These are phyloP conservation scores for Hypoxylon fragiforme DNA, from an alignment of 495 filamentous ascomycete genomes.

Conservation along the genomic window DNA sequence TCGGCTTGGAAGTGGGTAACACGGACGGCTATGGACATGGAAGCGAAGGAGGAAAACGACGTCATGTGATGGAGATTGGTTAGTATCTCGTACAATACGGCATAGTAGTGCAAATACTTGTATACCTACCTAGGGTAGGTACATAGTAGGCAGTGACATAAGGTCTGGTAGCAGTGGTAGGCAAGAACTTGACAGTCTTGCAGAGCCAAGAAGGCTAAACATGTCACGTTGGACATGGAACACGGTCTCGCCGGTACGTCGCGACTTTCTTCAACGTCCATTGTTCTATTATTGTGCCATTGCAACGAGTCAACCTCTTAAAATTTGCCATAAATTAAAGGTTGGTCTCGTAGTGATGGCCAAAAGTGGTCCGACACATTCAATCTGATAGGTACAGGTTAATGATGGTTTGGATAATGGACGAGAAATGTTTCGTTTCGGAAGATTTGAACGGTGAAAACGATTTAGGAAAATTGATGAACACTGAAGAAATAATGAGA, in stretches of 20 bases:
- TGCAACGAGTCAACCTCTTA: conserved; percentile 13
- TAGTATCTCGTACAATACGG: conserved; percentile 12
- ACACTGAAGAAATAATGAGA: conserved; percentile 19
- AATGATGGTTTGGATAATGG: conserved; percentile 6
- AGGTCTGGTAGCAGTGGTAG: neutral
- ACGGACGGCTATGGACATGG: conserved; percentile 9
- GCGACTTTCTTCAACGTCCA: conserved; percentile 11
- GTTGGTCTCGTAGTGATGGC: conserved; percentile 25
- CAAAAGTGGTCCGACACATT: too few species aligned
- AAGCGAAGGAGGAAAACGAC: conserved; percentile 23
- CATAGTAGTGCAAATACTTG: too few species aligned
- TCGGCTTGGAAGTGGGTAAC: conserved; percentile 7
- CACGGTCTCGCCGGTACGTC: conserved; percentile 11
- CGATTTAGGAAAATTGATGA: too few species aligned
- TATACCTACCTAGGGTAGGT: too few species aligned
- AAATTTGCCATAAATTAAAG: conserved; percentile 15
- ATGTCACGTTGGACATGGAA: conserved; percentile 27
- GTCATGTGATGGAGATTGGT: conserved; percentile 29
- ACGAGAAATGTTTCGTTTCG: conserved; percentile 3
- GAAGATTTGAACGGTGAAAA: conserved; percentile 4
- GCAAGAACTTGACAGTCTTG: neutral
- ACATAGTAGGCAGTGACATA: too few species aligned
- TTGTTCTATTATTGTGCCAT: conserved; percentile 10
- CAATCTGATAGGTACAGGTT: neutral
- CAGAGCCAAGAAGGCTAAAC: conserved; percentile 24